phyloP scores from a whole-genome alignment of 805 yeast species.

The Saccharomycopsis capsularis region DNA sequence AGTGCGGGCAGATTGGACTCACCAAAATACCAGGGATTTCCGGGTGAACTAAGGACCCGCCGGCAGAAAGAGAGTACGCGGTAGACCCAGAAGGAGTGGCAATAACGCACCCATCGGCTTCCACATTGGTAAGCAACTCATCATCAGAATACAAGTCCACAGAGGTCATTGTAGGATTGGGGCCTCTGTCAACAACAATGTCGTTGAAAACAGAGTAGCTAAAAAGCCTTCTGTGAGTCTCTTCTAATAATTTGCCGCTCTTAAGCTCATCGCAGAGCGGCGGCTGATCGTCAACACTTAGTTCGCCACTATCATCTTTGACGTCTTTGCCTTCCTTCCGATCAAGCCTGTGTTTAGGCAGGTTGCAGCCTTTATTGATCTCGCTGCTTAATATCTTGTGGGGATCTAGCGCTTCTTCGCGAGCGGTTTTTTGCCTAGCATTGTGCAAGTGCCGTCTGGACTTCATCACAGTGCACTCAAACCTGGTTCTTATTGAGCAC shows the following conservation, averaged over 20 bases:
- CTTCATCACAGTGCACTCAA: slow-evolving; percentile 42
- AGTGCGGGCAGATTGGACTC: slow-evolving; percentile 52
- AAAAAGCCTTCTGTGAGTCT: slow-evolving; percentile 28
- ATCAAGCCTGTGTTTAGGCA: neutral
- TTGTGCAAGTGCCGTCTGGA: neutral
- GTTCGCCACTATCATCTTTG: neutral
- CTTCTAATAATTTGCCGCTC: slow-evolving; percentile 11
- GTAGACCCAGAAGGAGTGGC: slow-evolving; percentile 66
- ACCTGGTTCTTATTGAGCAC: slow-evolving; percentile 43
- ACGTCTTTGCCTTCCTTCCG: no score
- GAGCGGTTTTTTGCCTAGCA: neutral
- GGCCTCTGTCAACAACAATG: slow-evolving; percentile 46
- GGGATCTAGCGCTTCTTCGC: neutral
- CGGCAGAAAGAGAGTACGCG: slow-evolving; percentile 47
- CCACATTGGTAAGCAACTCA: slow-evolving; percentile 49
- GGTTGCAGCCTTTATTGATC: neutral
- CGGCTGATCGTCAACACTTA: slow-evolving; percentile 2
- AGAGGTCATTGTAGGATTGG: slow-evolving; percentile 44
- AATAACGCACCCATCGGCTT: slow-evolving; percentile 60
- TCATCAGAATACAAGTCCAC: slow-evolving; percentile 43
- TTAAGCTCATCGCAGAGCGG: slow-evolving; percentile 26
- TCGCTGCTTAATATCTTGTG: neutral
- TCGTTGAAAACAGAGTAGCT: slow-evolving; percentile 43
- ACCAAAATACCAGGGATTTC: slow-evolving; percentile 46
- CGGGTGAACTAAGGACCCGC: slow-evolving; percentile 51